Evolutionary conservation across 768 basidiomycete genomes (phyloP), one percentile per base, ranked within the genome.

Genomic region (Tricholoma hemisulphureum): DNA sequence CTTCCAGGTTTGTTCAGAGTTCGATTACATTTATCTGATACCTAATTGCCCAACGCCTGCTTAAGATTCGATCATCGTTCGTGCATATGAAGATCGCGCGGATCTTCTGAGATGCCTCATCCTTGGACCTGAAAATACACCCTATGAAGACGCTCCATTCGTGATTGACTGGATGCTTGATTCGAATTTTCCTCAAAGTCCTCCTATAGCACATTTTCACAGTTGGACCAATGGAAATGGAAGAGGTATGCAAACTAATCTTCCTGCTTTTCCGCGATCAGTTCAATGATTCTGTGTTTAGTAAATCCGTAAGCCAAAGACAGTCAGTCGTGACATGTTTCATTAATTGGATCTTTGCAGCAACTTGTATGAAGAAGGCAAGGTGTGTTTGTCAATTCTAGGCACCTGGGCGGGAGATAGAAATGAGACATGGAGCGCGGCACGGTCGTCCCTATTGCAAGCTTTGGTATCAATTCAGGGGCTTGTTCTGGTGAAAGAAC

Each of bases 171-270:
- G 91, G 91, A 84, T 87, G 80, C 76, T 93, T 10, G 91, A 91
- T 65, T 91, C 85, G 54, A 87, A 88, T 69, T 97, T 89, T 69
- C 93, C 87, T 45, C 84, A 86, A 61, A 83, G 77, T 59, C 93
- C 95, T 11, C 95, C 95, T 0, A 77, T 85, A 55, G 95, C 95
- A 9, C 89, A 92, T 73, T 98, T 98, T 71, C 80, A 87, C 50
- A 94, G 92, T 59, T 95, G 93, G 91, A 97, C 95, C 5, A 93
- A 93, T 71, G 94, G 94, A 3, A 93, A 94, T 67, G 94, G 94
- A 28, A 80, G 94, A 79, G 89, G 88, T 85, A 75, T 67, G 79
- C 65, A 49, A 29, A 28, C 13, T n/a, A 49, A 8, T 29, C 18
- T 18, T 8, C 8, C 26, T 49, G 29, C 16, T n/a, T 10, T 28